phyloP scores from a whole-genome alignment of 192 early-diverging fungal species.

The Coemansia sp. region DNA sequence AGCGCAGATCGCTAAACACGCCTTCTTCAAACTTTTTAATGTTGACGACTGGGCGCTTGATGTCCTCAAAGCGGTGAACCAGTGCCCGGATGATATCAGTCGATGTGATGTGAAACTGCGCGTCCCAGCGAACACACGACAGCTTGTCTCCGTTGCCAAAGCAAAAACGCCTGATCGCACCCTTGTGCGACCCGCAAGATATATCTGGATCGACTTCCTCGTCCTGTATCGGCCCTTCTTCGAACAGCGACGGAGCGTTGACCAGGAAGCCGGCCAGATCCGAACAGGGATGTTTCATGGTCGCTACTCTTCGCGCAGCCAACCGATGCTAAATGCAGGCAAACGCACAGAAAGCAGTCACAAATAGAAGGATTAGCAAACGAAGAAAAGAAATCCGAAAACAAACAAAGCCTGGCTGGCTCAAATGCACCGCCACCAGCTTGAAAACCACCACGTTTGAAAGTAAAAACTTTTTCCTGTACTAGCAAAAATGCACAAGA shows the following conservation, averaged over 20 bases:
- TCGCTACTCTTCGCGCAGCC: slow-evolving; percentile 27
- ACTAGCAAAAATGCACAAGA: neutral
- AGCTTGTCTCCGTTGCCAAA: slow-evolving; percentile 85
- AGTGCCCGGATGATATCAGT: slow-evolving; percentile 93
- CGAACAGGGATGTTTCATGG: slow-evolving; percentile 33
- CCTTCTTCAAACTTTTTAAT: slow-evolving; percentile 99
- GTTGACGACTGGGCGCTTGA: slow-evolving; percentile 81
- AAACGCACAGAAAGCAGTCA: slow-evolving; percentile 10
- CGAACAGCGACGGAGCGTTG: slow-evolving; percentile 52
- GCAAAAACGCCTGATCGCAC: slow-evolving; percentile 46
- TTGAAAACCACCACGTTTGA: neutral
- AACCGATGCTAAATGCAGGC: slow-evolving; percentile 22
- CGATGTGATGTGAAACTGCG: slow-evolving; percentile 90
- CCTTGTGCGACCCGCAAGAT: slow-evolving; percentile 29
- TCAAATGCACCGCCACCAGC: neutral
- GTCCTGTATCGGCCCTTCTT: slow-evolving; percentile 41
- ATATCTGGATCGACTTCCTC: slow-evolving; percentile 48
- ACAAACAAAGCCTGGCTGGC: neutral
- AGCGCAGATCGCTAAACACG: slow-evolving; percentile 92
- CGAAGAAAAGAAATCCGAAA: neutral
- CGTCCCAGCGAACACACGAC: slow-evolving; percentile 92
- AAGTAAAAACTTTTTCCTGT: neutral
- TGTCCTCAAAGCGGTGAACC: slow-evolving; percentile 86
- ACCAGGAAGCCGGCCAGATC: slow-evolving; percentile 45
- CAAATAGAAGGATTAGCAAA: neutral